Percentiles rank a stretch among this genome's conserved stretches.
These are phyloP conservation scores for Leptographium procerum DNA, from an alignment of 2,329 filamentous ascomycete species.

Conservation along the genomic window DNA sequence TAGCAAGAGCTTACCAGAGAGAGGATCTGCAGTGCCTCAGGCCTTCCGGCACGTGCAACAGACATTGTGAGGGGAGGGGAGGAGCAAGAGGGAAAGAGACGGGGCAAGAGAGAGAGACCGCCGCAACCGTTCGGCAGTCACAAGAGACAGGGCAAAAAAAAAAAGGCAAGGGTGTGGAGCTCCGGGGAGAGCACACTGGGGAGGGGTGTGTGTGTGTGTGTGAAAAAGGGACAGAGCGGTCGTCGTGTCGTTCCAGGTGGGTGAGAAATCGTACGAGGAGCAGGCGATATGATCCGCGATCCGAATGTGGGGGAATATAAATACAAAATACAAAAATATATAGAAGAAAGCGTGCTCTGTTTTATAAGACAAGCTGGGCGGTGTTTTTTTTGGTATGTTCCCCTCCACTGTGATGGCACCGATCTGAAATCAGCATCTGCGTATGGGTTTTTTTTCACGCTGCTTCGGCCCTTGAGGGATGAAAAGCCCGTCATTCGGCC, in stretches of 20 bases:
- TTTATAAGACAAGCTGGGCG: background rate
- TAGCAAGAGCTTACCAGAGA: background rate
- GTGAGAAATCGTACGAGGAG: background rate
- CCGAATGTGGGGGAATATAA: background rate
- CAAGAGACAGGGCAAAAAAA: too few relatives aligned
- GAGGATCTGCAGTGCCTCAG: conserved; percentile 1
- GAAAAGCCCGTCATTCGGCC: background rate
- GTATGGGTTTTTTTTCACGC: background rate
- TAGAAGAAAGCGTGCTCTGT: background rate
- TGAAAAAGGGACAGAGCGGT: background rate
- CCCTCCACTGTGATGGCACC: background rate
- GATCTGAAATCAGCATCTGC: background rate
- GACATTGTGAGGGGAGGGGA: background rate
- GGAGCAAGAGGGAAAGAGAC: background rate
- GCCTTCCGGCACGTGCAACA: background rate
- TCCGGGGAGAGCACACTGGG: too few relatives aligned
- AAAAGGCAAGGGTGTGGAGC: too few relatives aligned
- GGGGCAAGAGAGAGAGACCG: background rate
- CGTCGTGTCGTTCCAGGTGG: background rate
- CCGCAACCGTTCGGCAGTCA: too few relatives aligned
- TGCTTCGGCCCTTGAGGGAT: background rate
- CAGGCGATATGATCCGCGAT: background rate
- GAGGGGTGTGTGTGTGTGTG: background rate
- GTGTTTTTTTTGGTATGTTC: background rate
- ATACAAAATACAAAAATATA: too few relatives aligned